Conservation (phyloP, 306 rosid species). For the Arachis stenosperma region DNA sequence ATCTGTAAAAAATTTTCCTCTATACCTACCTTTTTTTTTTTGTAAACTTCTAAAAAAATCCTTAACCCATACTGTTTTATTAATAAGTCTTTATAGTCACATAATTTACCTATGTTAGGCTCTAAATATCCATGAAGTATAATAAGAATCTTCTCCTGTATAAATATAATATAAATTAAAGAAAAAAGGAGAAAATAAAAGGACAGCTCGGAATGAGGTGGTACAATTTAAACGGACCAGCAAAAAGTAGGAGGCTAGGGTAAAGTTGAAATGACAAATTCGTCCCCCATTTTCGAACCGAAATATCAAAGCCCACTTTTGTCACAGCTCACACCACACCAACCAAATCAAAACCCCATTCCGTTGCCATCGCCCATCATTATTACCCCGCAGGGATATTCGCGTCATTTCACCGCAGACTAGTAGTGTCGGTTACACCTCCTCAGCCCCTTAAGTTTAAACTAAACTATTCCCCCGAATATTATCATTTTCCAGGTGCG, state of each 20-base stretch:
- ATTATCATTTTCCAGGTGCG: slow-evolving; percentile 41
- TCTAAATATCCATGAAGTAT: background rate
- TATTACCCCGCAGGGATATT: slow-evolving; percentile 1
- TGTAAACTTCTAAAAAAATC: background rate
- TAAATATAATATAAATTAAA: too few species aligned
- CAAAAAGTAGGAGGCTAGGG: background rate
- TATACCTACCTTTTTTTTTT: background rate
- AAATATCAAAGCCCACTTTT: slow-evolving; percentile 1
- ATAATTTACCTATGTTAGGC: background rate
- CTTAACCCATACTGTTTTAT: too few species aligned
- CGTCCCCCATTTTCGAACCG: slow-evolving; percentile 23
- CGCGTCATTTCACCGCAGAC: slow-evolving; percentile 20
- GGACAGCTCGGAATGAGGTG: background rate
- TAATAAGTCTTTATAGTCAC: background rate
- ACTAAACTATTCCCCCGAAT: slow-evolving; percentile 25
- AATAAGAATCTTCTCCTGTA: background rate
- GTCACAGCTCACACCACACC: slow-evolving; percentile 2
- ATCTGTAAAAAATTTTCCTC: too few species aligned
- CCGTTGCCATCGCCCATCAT: background rate
- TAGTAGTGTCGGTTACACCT: slow-evolving; percentile 49
- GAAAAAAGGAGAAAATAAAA: background rate
- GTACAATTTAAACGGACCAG: slow-evolving; percentile 18
- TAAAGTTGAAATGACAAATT: slow-evolving; percentile 32
- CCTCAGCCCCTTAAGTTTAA: background rate
- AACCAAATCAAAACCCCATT: background rate